These are phyloP conservation scores for Termitomyces sp. DNA, from an alignment of 768 basidiomycete species.

Conservation along the genomic window DNA sequence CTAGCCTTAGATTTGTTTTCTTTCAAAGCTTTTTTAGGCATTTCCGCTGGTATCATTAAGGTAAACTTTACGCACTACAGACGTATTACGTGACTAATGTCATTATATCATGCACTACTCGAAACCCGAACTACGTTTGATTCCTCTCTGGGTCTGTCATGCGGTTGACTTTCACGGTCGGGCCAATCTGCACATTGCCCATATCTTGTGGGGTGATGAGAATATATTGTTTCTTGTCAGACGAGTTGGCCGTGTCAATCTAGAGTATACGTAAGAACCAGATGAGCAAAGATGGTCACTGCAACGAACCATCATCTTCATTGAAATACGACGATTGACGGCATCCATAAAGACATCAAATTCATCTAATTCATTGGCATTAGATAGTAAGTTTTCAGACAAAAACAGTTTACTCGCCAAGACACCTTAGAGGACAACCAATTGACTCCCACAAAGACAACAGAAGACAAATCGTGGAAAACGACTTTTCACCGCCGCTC, in stretches of 20 bases:
- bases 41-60: no score
- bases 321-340: constrained; percentile 86
- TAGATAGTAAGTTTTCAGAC: neutral
- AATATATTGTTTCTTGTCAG: constrained; percentile 89
- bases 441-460: constrained; percentile 97
- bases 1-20: no score
- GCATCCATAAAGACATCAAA: constrained; percentile 99
- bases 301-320: constrained; percentile 87
- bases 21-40: no score
- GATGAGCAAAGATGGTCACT: neutral
- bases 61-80: neutral
- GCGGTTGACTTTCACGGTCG: constrained; percentile 67
- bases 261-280: constrained; percentile 23
- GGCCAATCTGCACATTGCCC: constrained; percentile 67
- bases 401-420: constrained; percentile 47
- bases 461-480: constrained; percentile 91
- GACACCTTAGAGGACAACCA: constrained; percentile 88
- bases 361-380: constrained; percentile 57
- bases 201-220: constrained; percentile 96
- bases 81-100: neutral
- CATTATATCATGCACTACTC: neutral
- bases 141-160: constrained; percentile 77
- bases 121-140: neutral
- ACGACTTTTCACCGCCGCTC: constrained; percentile 95
- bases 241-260: constrained; percentile 88